A percentile compares a stretch with the other conserved stretches of the same genome.
Conservation (phyloP, 768 basidiomycete species). For the Mycena epipterygia region DNA sequence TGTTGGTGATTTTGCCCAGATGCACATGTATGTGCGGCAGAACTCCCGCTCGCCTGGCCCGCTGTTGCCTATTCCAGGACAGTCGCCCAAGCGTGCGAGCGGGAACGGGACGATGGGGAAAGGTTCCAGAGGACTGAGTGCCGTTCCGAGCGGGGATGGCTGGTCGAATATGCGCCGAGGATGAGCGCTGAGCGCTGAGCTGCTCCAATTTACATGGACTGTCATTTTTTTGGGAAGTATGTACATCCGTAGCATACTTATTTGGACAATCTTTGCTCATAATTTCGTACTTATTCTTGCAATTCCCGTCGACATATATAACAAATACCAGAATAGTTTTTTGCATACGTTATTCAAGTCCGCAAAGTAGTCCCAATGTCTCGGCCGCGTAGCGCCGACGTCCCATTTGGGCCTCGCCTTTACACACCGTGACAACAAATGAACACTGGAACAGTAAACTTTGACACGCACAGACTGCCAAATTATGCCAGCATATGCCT, state of each 20-base stretch:
- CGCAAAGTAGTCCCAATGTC: no score
- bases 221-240: constrained; percentile 14
- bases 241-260: no score
- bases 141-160: constrained; percentile 22
- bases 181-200: not conserved
- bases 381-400: no score
- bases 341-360: no score
- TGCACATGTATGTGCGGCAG: constrained; percentile 25
- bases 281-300: not conserved
- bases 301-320: not conserved
- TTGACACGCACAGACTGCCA: no score
- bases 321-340: not conserved
- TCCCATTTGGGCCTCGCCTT: no score
- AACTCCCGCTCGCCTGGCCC: constrained; percentile 22
- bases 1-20: constrained; percentile 30
- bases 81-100: constrained; percentile 20
- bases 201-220: not conserved
- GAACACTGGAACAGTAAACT: no score
- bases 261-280: not conserved
- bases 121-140: constrained; percentile 31
- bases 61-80: constrained; percentile 14
- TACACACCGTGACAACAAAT: no score
- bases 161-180: constrained; percentile 27
- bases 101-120: constrained; percentile 28
- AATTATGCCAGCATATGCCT: no score